These are phyloP conservation scores for Septoria linicola DNA, from an alignment of 2,329 filamentous ascomycete genomes.

Conservation along the genomic window DNA sequence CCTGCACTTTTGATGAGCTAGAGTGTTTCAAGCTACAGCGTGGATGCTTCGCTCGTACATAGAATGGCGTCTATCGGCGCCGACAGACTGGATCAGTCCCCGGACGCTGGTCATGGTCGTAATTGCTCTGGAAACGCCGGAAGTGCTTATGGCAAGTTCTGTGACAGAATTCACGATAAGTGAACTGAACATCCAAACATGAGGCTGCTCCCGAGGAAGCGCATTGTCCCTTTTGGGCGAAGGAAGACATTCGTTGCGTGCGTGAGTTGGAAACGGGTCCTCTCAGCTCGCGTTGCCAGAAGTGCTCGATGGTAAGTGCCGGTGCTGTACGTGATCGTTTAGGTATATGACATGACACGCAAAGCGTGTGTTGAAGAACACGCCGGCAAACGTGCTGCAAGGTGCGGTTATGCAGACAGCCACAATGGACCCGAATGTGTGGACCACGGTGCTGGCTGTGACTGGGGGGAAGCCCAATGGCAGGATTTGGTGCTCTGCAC, in stretches of 20 bases:
- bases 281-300: too few species aligned
- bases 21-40: background rate
- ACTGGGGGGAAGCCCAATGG: too few species aligned
- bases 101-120: constrained; percentile 9
- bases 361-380: too few species aligned
- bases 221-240: constrained; percentile 8
- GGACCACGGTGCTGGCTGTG: too few species aligned
- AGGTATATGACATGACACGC: too few species aligned
- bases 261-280: background rate
- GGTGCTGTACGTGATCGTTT: too few species aligned
- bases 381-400: too few species aligned
- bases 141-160: background rate
- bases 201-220: constrained; percentile 8
- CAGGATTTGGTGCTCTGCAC: too few species aligned
- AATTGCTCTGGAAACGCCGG: background rate
- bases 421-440: too few species aligned
- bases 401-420: too few species aligned
- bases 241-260: background rate
- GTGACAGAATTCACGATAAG: background rate
- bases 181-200: constrained; percentile 5
- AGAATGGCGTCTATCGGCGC: background rate
- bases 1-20: constrained; percentile 15
- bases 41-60: background rate
- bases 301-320: too few species aligned
- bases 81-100: background rate